A percentile compares a stretch with the other conserved stretches of the same genome.
Conservation (phyloP, 306 rosid species). For the Medicago arabica region DNA sequence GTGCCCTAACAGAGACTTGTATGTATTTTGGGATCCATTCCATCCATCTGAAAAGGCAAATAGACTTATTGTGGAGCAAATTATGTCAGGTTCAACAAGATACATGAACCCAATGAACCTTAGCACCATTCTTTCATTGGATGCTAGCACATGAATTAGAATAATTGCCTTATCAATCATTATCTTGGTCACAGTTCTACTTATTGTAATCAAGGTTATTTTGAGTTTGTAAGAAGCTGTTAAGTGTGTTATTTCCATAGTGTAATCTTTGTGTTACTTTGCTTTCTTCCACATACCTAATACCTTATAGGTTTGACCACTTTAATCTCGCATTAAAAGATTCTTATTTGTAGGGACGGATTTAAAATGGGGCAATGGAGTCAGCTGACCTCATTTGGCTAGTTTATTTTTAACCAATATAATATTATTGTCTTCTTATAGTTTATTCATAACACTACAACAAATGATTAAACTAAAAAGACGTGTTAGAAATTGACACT, state of each 20-base stretch:
- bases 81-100: constrained; percentile 50
- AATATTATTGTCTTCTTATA: too few species aligned
- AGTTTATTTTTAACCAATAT: too few species aligned
- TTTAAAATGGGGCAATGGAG: too few species aligned
- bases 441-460: too few species aligned
- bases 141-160: constrained; percentile 33
- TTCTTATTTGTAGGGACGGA: too few species aligned
- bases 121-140: constrained; percentile 62
- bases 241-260: neutral
- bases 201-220: constrained; percentile 2
- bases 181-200: neutral
- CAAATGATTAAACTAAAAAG: too few species aligned
- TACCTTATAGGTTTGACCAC: too few species aligned
- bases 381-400: too few species aligned
- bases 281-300: too few species aligned
- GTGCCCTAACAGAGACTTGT: constrained; percentile 56
- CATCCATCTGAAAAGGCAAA: constrained; percentile 80
- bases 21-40: constrained; percentile 76
- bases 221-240: neutral
- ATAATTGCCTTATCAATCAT: neutral
- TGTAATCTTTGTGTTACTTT: too few species aligned
- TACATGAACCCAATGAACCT: constrained; percentile 81
- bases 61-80: constrained; percentile 56
- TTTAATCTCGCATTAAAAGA: too few species aligned
- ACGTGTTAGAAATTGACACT: too few species aligned